Evolutionary conservation across 768 basidiomycete genomes (phyloP), one percentile per base, ranked within the genome.

Genomic region (Cubamyces sp.): DNA sequence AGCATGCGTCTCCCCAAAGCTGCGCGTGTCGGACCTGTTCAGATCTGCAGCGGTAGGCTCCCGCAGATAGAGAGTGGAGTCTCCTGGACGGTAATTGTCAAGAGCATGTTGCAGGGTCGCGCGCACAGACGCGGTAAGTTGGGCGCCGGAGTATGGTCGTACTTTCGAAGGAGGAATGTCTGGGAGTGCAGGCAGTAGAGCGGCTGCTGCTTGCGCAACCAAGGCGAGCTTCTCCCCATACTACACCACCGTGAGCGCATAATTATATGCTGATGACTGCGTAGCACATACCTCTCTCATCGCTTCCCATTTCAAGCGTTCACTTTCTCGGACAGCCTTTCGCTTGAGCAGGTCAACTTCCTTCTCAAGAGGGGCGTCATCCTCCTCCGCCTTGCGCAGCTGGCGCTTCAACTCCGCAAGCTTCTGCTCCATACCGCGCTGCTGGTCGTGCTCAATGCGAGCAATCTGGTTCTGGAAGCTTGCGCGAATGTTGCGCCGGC

Each of bases 1-100:
- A 0, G 88, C 90, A 68, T 94, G 92, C 41, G 87, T 93, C 74
- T 88, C 90, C 19, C 92, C 92, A 70, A 94, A 94, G 74, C 89
- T 92, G 59, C 84, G 84, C 0, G 89, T 90, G 68, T 94, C 89
- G 3, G 87, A 87, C 62, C 87, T 79, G 61, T 81, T 79, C 42
- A 91, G 79, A 70, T 88, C 86, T n/a, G 81, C 74, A 5, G 78
- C 76, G 28, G 78, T 73, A 15, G 74, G 63, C 16, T 81, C 79
- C 12, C 78, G 73, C 41, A 73, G 64, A 14, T 80, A 77, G 12
- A 91, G 77, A 43, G 79, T 79, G 68, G 83, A 81, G 60, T 84
- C 80, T 0, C 91, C 92, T 1, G 85, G 84, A 70, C 83, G 84
- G 76, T 91, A 93, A 66, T 87, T 83, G 72, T 94, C 92, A 39